phyloP scores from a whole-genome alignment of 805 yeast species.

The Candida qinlingensis region DNA sequence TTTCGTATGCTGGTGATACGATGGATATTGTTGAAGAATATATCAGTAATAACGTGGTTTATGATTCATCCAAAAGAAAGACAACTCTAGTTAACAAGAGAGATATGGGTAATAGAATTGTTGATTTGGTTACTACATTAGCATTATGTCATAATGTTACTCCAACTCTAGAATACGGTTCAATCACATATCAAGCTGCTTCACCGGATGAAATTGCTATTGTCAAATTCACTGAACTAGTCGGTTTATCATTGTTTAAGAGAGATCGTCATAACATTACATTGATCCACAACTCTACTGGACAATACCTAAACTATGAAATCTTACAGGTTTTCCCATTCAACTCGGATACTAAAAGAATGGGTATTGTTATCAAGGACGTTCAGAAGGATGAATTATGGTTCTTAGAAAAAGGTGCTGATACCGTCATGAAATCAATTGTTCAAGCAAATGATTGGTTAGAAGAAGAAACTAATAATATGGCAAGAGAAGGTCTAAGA shows the following conservation, averaged over 20 bases:
- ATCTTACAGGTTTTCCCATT: constrained; percentile 88
- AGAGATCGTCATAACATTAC: constrained; percentile 79
- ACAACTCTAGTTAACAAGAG: constrained; percentile 38
- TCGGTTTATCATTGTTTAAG: constrained; percentile 74
- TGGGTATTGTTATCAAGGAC: constrained; percentile 84
- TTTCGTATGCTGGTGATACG: constrained; percentile 87
- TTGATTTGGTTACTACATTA: constrained; percentile 74
- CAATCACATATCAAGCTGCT: constrained; percentile 86
- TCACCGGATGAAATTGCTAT: constrained; percentile 98
- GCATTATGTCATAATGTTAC: constrained; percentile 98
- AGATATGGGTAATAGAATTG: constrained; percentile 69
- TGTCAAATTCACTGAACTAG: constrained; percentile 81
- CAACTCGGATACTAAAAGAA: constrained; percentile 90
- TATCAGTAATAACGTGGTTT: constrained; percentile 29
- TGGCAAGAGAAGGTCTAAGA: constrained; percentile 97
- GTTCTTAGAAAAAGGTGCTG: constrained; percentile 95
- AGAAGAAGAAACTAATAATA: constrained; percentile 94
- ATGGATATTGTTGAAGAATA: constrained; percentile 82
- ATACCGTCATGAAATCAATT: constrained; percentile 81
- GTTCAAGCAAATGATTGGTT: constrained; percentile 91
- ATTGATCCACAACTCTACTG: constrained; percentile 56
- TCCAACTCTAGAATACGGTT: constrained; percentile 79
- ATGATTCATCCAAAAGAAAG: constrained; percentile 17
- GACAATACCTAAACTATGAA: constrained; percentile 49
- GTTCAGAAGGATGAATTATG: constrained; percentile 60